Conservation (phyloP, 2,329 filamentous ascomycete genomes). For the Didymella segeticola region DNA sequence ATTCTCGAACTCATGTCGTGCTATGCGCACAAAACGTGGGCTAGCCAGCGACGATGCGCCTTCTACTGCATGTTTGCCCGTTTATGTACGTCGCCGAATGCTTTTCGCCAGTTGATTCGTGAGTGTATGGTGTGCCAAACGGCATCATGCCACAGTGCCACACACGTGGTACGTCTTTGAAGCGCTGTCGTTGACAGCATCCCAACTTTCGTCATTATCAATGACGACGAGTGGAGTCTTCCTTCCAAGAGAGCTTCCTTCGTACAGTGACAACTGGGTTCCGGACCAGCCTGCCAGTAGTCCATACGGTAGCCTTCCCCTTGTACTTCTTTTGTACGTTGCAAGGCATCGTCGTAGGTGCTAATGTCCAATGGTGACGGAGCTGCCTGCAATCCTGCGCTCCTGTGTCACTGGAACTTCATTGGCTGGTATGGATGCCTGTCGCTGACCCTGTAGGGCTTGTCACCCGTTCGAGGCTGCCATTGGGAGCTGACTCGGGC, state of each 20-base stretch:
- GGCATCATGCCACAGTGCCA: conserved; percentile 15
- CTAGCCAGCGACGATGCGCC: conserved; percentile 19
- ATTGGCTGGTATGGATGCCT: conserved; percentile 30
- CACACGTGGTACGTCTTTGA: neutral
- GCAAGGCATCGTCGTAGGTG: neutral
- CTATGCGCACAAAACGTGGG: conserved; percentile 9
- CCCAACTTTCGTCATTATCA: neutral
- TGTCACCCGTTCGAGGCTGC: conserved; percentile 17
- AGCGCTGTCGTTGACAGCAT: neutral
- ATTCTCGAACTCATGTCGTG: conserved; percentile 23
- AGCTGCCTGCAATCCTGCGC: neutral
- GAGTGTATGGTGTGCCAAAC: conserved; percentile 22
- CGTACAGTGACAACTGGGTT: conserved; percentile 13
- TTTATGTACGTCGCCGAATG: conserved; percentile 2
- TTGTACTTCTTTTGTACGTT: conserved; percentile 4
- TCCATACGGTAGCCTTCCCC: conserved; percentile 18
- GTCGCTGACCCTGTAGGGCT: conserved; percentile 29
- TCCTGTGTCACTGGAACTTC: conserved; percentile 10
- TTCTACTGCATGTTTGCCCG: conserved; percentile 3
- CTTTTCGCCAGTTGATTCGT: conserved; percentile 6
- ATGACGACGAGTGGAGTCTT: neutral
- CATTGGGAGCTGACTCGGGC: conserved; percentile 21
- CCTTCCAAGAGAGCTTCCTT: conserved; percentile 18
- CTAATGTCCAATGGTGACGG: neutral
- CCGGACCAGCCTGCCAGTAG: conserved; percentile 3